These are phyloP conservation scores for Carex kokanica DNA, from an alignment of 176 grass and related monocot genomes.

Conservation along the genomic window DNA sequence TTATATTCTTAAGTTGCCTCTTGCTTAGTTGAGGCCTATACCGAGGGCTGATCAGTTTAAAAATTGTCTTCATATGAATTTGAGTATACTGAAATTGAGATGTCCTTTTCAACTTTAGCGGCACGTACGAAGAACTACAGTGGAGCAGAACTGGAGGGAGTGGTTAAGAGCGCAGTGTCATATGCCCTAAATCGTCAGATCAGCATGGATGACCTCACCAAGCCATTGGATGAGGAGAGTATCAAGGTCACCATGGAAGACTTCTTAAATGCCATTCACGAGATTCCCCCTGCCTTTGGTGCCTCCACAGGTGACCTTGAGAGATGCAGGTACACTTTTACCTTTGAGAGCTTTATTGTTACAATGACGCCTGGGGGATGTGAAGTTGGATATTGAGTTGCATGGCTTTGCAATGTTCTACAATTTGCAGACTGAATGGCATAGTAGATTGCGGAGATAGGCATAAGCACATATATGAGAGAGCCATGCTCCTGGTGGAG, in stretches of 20 bases:
- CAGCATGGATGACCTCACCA: conserved; percentile 92
- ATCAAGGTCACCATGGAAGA: conserved; percentile 98
- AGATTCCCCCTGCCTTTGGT: conserved; percentile 92
- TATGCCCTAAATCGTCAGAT: conserved; percentile 88
- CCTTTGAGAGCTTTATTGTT: neutral
- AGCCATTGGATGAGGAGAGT: conserved; percentile 83
- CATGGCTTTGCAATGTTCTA: neutral
- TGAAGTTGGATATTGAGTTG: conserved; percentile 1
- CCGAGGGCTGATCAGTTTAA: neutral
- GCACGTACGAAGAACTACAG: conserved; percentile 95
- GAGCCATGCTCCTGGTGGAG: conserved; percentile 85
- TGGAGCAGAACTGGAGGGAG: conserved; percentile 96
- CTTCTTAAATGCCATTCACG: conserved; percentile 86
- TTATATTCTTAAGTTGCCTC: neutral
- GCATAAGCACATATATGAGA: conserved; percentile 65
- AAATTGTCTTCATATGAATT: neutral
- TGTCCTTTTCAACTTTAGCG: conserved; percentile 46
- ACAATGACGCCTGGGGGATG: neutral
- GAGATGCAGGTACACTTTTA: conserved; percentile 81
- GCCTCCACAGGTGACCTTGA: conserved; percentile 88
- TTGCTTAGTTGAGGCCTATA: neutral
- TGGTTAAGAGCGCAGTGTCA: conserved; percentile 96
- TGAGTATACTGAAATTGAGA: conserved; percentile 11
- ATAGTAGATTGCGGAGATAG: conserved; percentile 86
- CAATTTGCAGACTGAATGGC: conserved; percentile 58